These are phyloP conservation scores for Kwoniella newhampshirensis DNA, from an alignment of 768 basidiomycete species.

Conservation along the genomic window DNA sequence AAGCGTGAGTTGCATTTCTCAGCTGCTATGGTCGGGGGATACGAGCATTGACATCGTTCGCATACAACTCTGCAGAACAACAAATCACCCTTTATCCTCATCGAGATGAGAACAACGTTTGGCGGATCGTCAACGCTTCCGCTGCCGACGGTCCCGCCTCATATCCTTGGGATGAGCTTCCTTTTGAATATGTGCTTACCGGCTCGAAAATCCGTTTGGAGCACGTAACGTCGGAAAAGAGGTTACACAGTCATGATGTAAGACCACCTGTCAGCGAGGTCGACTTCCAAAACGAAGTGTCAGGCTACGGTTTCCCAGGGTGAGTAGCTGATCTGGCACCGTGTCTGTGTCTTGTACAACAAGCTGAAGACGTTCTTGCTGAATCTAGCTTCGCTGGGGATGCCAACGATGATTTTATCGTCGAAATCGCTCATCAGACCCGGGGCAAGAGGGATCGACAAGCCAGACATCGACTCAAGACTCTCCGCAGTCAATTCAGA, in stretches of 20 bases:
- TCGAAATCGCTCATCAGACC: slow-evolving; percentile 76
- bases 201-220: slow-evolving; percentile 74
- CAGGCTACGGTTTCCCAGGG: slow-evolving; percentile 83
- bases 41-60: not conserved
- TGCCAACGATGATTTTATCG: slow-evolving; percentile 80
- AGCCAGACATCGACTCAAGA: slow-evolving; percentile 69
- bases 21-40: not conserved
- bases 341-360: not conserved
- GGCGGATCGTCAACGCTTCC: slow-evolving; percentile 79
- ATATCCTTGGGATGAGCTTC: slow-evolving; percentile 59
- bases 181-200: slow-evolving; percentile 65
- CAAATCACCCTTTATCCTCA: slow-evolving; percentile 99
- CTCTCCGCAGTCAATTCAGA: slow-evolving; percentile 77
- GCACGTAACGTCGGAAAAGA: slow-evolving; percentile 76
- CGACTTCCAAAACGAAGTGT: slow-evolving; percentile 98
- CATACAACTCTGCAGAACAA: slow-evolving; percentile 68
- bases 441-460: slow-evolving; percentile 57
- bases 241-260: slow-evolving; percentile 90
- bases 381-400: slow-evolving; percentile 67
- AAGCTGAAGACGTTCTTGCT: slow-evolving; percentile 1
- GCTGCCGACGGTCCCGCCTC: slow-evolving; percentile 53
- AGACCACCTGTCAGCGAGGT: slow-evolving; percentile 95
- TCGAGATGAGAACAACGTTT: slow-evolving; percentile 92
- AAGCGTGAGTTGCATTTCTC: slow-evolving; percentile 63
- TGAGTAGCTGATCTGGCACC: slow-evolving; percentile 22